Percentiles rank a stretch among this genome's conserved stretches.
Evolutionary conservation across 2,329 filamentous ascomycete genomes (phyloP).

Genomic region (Akanthomyces lecanii): DNA sequence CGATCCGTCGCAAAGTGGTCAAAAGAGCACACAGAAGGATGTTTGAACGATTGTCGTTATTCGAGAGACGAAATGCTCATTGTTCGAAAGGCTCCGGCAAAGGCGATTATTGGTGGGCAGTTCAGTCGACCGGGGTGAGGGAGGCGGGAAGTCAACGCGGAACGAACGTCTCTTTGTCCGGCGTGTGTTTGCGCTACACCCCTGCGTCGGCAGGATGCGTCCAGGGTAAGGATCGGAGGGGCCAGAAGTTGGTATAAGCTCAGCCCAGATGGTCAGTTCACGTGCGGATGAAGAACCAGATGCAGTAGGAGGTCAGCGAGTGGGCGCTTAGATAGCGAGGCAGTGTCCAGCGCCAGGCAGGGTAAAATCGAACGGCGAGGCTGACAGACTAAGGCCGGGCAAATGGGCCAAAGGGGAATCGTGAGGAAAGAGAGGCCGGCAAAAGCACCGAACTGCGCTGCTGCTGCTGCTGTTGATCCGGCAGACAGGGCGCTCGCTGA

Average conservation of each 20-base stretch:
- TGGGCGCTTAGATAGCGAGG: constrained; percentile 9
- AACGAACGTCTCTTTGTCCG: constrained; percentile 13
- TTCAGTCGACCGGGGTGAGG: constrained; percentile 9
- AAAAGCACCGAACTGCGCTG: background rate
- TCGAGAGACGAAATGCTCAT: constrained; percentile 4
- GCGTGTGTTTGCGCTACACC: constrained; percentile 15
- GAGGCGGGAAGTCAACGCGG: constrained; percentile 10
- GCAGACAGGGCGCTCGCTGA: constrained; percentile 8
- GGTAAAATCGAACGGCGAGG: background rate
- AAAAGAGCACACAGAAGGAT: background rate
- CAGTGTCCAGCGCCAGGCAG: background rate
- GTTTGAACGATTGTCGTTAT: constrained; percentile 6
- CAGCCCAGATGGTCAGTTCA: constrained; percentile 3
- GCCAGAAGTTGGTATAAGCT: constrained; percentile 13
- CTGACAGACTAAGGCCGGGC: background rate
- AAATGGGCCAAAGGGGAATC: background rate
- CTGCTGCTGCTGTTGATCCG: constrained; percentile 9
- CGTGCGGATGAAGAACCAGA: background rate
- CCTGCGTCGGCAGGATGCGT: constrained; percentile 6
- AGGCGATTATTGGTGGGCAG: constrained; percentile 6
- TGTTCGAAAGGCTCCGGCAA: background rate
- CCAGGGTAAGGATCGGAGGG: constrained; percentile 10
- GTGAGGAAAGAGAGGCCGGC: background rate
- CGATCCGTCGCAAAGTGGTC: background rate
- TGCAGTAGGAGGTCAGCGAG: constrained; percentile 9